phyloP scores from a whole-genome alignment of 2,329 filamentous ascomycete genomes.

The Alternaria hordeiaustralica region DNA sequence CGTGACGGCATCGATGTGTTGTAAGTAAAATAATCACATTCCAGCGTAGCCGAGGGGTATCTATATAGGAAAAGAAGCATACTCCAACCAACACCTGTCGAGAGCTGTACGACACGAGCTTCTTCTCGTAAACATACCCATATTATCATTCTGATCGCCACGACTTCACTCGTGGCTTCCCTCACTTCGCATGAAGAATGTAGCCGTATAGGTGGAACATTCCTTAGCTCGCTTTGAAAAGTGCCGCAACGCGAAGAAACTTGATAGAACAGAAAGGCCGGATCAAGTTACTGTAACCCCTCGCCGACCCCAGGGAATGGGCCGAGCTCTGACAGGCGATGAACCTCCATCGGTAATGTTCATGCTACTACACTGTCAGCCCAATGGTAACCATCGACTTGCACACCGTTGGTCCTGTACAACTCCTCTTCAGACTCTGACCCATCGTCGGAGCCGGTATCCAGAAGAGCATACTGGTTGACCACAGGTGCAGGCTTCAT shows the following conservation, averaged over 20 bases:
- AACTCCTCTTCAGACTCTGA: conserved; percentile 37
- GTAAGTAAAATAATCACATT: not conserved
- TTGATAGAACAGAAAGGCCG: not conserved
- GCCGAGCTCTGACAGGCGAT: not conserved
- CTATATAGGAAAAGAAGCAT: conserved; percentile 13
- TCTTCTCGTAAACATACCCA: not conserved
- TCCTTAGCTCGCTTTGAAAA: not conserved
- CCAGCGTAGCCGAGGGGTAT: conserved; percentile 17
- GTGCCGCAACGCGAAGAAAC: not conserved
- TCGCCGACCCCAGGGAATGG: not conserved
- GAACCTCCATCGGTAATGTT: not conserved
- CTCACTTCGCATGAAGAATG: not conserved
- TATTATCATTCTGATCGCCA: not conserved
- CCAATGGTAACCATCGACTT: conserved; percentile 27
- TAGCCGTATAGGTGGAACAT: not conserved
- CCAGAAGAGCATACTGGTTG: conserved; percentile 42
- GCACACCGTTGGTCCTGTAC: conserved; percentile 28
- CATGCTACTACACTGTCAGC: conserved; percentile 28
- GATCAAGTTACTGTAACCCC: not conserved
- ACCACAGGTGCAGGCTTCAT: conserved; percentile 30
- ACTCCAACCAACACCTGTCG: conserved; percentile 1
- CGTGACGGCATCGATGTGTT: not conserved
- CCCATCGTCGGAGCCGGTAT: conserved; percentile 32
- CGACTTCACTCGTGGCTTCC: not conserved
- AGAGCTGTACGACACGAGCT: not conserved